Conservation (phyloP, 192 early-diverging fungal species). For the Coemansia sp. region DNA sequence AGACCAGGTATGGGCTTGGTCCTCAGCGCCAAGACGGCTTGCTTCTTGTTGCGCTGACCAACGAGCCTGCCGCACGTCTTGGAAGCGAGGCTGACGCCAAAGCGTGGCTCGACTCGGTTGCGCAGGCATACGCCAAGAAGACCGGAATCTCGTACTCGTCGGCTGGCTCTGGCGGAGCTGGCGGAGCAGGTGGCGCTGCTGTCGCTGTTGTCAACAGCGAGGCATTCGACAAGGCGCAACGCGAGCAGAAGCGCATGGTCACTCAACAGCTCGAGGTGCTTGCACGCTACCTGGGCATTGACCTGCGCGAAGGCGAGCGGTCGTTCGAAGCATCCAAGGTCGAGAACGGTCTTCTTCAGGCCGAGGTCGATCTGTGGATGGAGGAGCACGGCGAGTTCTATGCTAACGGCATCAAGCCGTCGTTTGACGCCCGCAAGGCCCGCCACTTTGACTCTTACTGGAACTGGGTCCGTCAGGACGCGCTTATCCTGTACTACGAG, state of each 20-base stretch:
- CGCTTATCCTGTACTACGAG: constrained; percentile 85
- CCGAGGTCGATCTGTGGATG: constrained; percentile 84
- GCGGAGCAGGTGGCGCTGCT: constrained; percentile 10
- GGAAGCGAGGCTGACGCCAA: constrained; percentile 82
- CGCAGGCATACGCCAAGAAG: constrained; percentile 74
- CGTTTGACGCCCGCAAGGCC: constrained; percentile 82
- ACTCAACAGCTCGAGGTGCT: constrained; percentile 83
- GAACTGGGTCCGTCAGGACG: constrained; percentile 92
- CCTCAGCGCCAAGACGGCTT: constrained; percentile 76
- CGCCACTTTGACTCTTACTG: constrained; percentile 93
- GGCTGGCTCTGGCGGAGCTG: constrained; percentile 48
- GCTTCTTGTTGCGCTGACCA: constrained; percentile 75
- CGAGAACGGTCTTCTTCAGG: constrained; percentile 67
- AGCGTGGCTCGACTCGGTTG: constrained; percentile 78
- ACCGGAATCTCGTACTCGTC: constrained; percentile 69
- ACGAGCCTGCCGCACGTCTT: constrained; percentile 82
- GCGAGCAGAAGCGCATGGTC: constrained; percentile 73
- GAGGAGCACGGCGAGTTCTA: constrained; percentile 91
- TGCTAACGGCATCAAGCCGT: constrained; percentile 83
- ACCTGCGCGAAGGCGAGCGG: constrained; percentile 84
- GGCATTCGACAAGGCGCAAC: constrained; percentile 84
- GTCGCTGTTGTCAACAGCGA: constrained; percentile 84
- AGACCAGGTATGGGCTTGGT: constrained; percentile 77
- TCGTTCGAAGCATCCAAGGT: constrained; percentile 67
- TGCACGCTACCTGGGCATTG: constrained; percentile 80